phyloP scores from a whole-genome alignment of 192 early-diverging fungal species.

The Linnemannia elongata region DNA sequence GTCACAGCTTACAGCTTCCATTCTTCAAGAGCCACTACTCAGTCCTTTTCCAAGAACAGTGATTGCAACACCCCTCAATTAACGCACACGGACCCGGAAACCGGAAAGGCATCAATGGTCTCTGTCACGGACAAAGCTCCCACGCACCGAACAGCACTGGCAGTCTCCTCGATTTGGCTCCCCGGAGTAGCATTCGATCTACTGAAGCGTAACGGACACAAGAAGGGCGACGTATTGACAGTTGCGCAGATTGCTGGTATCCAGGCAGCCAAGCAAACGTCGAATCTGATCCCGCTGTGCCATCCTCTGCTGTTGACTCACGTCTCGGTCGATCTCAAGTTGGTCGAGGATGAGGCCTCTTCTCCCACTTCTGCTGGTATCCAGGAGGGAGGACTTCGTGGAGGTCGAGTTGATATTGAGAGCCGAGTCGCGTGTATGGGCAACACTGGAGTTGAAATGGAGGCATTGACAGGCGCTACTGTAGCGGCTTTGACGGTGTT shows the following conservation, averaged over 20 bases:
- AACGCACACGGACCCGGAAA: slow-evolving; percentile 81
- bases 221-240: slow-evolving; percentile 92
- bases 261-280: slow-evolving; percentile 89
- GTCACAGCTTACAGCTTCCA: background rate
- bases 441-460: slow-evolving; percentile 94
- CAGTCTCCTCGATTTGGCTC: slow-evolving; percentile 79
- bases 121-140: slow-evolving; percentile 80
- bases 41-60: background rate
- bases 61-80: slow-evolving; percentile 51
- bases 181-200: slow-evolving; percentile 75
- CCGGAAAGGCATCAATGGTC: slow-evolving; percentile 90
- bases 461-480: slow-evolving; percentile 85
- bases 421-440: slow-evolving; percentile 80
- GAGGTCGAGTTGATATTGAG: slow-evolving; percentile 74
- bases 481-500: slow-evolving; percentile 88
- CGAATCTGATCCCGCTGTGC: slow-evolving; percentile 88
- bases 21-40: background rate
- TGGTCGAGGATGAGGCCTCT: slow-evolving; percentile 55
- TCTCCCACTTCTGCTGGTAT: background rate
- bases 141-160: slow-evolving; percentile 81
- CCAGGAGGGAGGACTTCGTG: background rate
- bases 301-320: slow-evolving; percentile 83
- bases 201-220: slow-evolving; percentile 72
- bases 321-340: slow-evolving; percentile 75
- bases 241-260: slow-evolving; percentile 93